Evolutionary conservation across 73 alveolate genomes (phyloP), one percentile per base, ranked within the genome.

Genomic region (Symbiodinium pilosum): DNA sequence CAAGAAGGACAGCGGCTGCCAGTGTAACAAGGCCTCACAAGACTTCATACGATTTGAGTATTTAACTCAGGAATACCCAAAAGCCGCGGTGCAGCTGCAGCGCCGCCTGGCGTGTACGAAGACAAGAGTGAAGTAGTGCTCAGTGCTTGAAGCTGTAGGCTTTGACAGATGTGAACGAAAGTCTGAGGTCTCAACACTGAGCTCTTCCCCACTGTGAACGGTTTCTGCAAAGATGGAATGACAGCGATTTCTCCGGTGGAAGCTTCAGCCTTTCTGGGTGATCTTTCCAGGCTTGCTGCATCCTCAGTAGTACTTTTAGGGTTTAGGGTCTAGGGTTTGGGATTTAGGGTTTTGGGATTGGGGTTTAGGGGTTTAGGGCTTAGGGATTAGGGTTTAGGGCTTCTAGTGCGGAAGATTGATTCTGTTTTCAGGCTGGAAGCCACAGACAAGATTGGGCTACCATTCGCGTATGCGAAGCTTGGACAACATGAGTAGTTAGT

Each of bases 161-260:
- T n/a, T n/a, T n/a, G n/a, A n/a, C n/a, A n/a, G n/a, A n/a, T n/a
- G n/a, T n/a, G n/a, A n/a, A n/a, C n/a, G n/a, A n/a, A n/a, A n/a
- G 26, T 32, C 86, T 38, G 42, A 89, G 95, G 98, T 73, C 91
- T 92, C 43, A 92, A 92, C 92, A 92, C 98, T 26, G 98, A 92
- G 92, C 98, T 92, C 44, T 92, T 92, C 59, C 98, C 81, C 43
- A 92, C 98, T n/a, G 98, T 75, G 68, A 92, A 92, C 92, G 91
- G 91, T 32, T 92, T 92, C 98, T 89, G 95, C 51, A 42, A 32
- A 43, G 86, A 64, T 21, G 95, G 87, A 38, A 92, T 92, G 98
- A 71, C 88, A 26, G 98, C 91, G 43, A 56, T 92, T 44, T 43
- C 84, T 34, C 98, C 98, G 14, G 43, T 28, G 34, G 98, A 30